phyloP scores from a whole-genome alignment of 108 stramenopile species.

The Stephanodiscus minutulus region DNA sequence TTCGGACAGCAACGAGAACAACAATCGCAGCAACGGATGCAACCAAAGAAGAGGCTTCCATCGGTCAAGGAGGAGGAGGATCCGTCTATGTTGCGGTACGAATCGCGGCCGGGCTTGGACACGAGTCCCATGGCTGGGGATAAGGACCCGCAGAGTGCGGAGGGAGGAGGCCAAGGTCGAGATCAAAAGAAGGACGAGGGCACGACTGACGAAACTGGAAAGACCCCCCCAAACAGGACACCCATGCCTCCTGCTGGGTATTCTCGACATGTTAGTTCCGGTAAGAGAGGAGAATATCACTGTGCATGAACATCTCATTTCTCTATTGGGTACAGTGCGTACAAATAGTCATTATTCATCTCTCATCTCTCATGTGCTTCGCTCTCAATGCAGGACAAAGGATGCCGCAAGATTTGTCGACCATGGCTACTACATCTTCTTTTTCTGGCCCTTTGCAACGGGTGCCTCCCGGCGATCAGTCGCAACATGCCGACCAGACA shows the following conservation, averaged over 20 bases:
- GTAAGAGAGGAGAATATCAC: not conserved
- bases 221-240: not conserved
- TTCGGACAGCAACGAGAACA: not conserved
- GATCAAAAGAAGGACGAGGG: not conserved
- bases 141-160: not conserved
- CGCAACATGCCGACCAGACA: conserved; percentile 2
- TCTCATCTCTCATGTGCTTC: not conserved
- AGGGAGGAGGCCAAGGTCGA: not conserved
- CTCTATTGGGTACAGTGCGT: no score
- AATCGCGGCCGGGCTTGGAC: conserved; percentile 32
- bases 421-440: not conserved
- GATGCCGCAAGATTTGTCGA: not conserved
- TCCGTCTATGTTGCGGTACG: conserved; percentile 38
- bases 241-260: no score
- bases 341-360: not conserved
- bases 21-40: not conserved
- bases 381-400: no score
- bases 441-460: not conserved
- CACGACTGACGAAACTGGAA: not conserved
- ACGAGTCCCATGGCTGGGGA: conserved; percentile 29
- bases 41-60: not conserved
- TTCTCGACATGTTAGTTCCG: not conserved
- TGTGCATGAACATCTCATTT: not conserved
- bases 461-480: not conserved
- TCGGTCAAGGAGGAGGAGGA: conserved; percentile 16